Percentiles rank a stretch among this genome's conserved stretches.
phyloP scores from a whole-genome alignment of 2,329 filamentous ascomycete species.

The Leptographium flavum region DNA sequence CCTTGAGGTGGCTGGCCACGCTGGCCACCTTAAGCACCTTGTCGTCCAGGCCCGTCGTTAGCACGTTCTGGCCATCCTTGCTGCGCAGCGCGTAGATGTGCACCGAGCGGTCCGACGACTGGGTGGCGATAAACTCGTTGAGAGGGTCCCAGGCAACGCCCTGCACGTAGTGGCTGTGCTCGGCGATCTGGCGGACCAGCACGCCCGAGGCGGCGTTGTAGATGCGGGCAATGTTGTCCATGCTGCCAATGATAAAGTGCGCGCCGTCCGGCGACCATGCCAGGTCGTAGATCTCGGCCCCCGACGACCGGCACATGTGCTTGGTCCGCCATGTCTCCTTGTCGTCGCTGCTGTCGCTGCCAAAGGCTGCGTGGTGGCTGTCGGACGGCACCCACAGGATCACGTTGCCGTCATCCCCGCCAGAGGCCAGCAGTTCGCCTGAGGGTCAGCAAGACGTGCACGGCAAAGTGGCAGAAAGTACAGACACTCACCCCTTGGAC shows the following conservation, averaged over 20 bases:
- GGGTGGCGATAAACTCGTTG: slow-evolving; percentile 95
- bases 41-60: slow-evolving; percentile 42
- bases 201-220: slow-evolving; percentile 68
- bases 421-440: slow-evolving; percentile 90
- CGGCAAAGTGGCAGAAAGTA: neutral
- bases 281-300: slow-evolving; percentile 93
- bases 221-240: slow-evolving; percentile 96
- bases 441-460: slow-evolving; percentile 1
- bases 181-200: slow-evolving; percentile 81
- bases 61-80: slow-evolving; percentile 87
- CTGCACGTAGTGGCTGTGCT: slow-evolving; percentile 97
- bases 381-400: slow-evolving; percentile 92
- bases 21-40: slow-evolving; percentile 71
- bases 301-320: slow-evolving; percentile 92
- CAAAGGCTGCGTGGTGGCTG: slow-evolving; percentile 53
- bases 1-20: slow-evolving; percentile 62
- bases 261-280: slow-evolving; percentile 96
- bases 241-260: slow-evolving; percentile 96
- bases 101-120: slow-evolving; percentile 94
- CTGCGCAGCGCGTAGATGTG: slow-evolving; percentile 95
- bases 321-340: slow-evolving; percentile 95
- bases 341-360: slow-evolving; percentile 76
- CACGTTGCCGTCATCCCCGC: slow-evolving; percentile 93
- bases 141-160: slow-evolving; percentile 96
- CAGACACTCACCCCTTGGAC: slow-evolving; percentile 64